Evolutionary conservation across 257 asterid genomes (phyloP).

Genomic region (Nicotiana tabacum): DNA sequence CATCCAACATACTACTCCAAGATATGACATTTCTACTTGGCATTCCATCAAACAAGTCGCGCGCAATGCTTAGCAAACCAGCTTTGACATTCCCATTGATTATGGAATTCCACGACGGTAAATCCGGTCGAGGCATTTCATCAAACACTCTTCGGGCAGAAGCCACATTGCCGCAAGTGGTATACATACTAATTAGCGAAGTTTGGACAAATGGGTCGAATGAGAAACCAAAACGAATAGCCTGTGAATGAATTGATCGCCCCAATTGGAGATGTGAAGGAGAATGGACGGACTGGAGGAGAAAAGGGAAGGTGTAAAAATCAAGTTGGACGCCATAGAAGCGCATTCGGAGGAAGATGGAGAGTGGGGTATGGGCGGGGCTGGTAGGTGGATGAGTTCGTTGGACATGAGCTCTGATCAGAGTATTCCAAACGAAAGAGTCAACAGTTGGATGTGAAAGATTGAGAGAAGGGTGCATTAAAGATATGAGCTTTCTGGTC

Average conservation of each 20-base stretch:
- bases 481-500: conserved; percentile 4
- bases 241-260: conserved; percentile 7
- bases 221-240: conserved; percentile 10
- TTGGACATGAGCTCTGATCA: conserved; percentile 16
- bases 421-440: conserved; percentile 20
- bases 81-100: conserved; percentile 15
- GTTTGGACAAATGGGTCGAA: conserved; percentile 11
- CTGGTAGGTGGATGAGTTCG: background rate
- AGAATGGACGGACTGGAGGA: conserved; percentile 12
- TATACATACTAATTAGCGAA: conserved; percentile 16
- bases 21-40: conserved; percentile 12
- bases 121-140: conserved; percentile 16
- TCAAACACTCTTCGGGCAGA: conserved; percentile 11
- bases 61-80: conserved; percentile 12
- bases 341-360: conserved; percentile 21
- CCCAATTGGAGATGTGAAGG: conserved; percentile 10
- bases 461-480: conserved; percentile 14
- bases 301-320: conserved; percentile 24
- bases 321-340: conserved; percentile 9
- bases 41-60: conserved; percentile 10
- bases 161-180: background rate
- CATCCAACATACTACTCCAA: conserved; percentile 25
- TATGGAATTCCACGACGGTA: conserved; percentile 20
- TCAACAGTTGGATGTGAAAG: conserved; percentile 15
- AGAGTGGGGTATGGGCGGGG: conserved; percentile 5